Percentiles rank a stretch among this genome's conserved stretches.
phyloP scores from a whole-genome alignment of 345 rosid genomes.

The Pistacia integerrima region DNA sequence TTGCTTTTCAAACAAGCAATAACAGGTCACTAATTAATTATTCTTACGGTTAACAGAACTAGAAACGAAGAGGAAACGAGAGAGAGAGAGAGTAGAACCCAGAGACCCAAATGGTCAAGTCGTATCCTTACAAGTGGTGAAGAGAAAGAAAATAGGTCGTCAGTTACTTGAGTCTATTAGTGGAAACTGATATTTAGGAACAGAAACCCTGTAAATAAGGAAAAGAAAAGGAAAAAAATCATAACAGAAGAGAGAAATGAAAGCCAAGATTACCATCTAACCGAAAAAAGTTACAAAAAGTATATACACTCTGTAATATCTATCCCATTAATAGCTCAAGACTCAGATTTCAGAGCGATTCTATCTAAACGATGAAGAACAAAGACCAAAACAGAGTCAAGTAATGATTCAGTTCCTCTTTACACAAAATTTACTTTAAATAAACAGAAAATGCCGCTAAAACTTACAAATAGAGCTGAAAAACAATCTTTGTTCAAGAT shows the following conservation, averaged over 20 bases:
- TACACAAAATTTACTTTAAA: not conserved
- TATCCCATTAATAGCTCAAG: not conserved
- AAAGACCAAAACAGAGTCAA: not conserved
- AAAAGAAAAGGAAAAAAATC: slow-evolving; percentile 19
- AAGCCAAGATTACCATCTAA: slow-evolving; percentile 19
- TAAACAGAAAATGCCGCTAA: not conserved
- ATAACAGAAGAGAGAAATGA: slow-evolving; percentile 4
- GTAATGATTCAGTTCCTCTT: not conserved
- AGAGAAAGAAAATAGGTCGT: slow-evolving; percentile 5
- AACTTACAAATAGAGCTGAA: not conserved
- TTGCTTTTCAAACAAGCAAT: slow-evolving; percentile 4
- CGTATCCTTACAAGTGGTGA: not conserved
- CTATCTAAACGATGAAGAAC: not conserved
- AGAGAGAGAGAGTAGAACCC: slow-evolving; percentile 3
- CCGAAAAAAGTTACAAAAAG: slow-evolving; percentile 1
- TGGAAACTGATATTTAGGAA: slow-evolving; percentile 29
- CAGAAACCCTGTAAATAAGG: slow-evolving; percentile 37
- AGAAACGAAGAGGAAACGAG: not conserved
- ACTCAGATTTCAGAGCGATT: slow-evolving; percentile 2
- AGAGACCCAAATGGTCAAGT: slow-evolving; percentile 11
- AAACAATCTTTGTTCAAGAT: not conserved
- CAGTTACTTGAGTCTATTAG: slow-evolving; percentile 21
- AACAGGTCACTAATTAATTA: not conserved
- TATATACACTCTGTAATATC: not conserved
- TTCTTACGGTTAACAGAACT: not conserved